Evolutionary conservation across 768 basidiomycete genomes (phyloP), one percentile per base, ranked within the genome.

Genomic region (Lactarius sp.): DNA sequence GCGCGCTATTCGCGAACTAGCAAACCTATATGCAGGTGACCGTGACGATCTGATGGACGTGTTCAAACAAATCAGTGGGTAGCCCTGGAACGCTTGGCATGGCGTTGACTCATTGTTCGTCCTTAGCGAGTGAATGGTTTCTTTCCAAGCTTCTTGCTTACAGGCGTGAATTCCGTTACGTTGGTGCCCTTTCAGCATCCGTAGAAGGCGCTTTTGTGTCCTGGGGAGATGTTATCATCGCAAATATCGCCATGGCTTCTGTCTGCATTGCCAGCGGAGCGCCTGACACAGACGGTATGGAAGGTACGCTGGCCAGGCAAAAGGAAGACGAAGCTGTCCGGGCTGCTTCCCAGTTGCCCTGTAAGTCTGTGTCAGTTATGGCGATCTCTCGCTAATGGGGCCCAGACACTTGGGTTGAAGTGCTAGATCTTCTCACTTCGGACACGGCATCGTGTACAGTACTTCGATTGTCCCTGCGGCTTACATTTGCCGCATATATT

Each of bases 321-420:
- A 76, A 75, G 60, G 78, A 82, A 46, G 78, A 83, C 18, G 81
- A 85, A 62, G 74, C 73, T 59, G 70, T 89, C 36, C 77, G 79
- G 46, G 87, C 86, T 46, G 84, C 86, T 5, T 74, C 80, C 27
- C 88, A 90, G 66, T 74, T 92, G n/a, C 89, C 90, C 62, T 79
- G 88, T 85, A 72, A 64, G 69, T 60, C 49, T 14, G 55, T 34
- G 37, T 37, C 8, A 49, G 3, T 13, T 22, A 27, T 7, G 44
- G 46, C 52, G 13, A 33, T 10, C 31, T 36, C 42, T 16, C 20
- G 13, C 67, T 73, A 42, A 73, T 52, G 20, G 46, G 37, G 2
- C 37, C 37, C 69, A 88, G 88, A 82, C 52, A 76, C 71, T 7
- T 91, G 83, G 86, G 61, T 73, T n/a, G 75, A 73, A 49, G 69